phyloP scores from a whole-genome alignment of 495 filamentous ascomycete genomes.

The Penicillium riverlandense region DNA sequence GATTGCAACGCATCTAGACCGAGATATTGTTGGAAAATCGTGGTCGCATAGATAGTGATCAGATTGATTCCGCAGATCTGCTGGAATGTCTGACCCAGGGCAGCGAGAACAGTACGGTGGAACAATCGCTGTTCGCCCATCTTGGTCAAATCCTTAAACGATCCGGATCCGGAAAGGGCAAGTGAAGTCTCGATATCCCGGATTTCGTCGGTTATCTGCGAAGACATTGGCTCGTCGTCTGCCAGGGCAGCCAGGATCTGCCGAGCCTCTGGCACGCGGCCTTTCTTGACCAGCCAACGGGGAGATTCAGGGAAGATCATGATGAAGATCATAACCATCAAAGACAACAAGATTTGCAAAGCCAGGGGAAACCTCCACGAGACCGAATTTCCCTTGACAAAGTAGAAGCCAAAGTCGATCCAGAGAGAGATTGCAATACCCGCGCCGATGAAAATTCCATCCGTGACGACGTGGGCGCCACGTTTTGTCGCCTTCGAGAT shows the following conservation, averaged over 20 bases:
- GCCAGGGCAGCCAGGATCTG: conserved; percentile 40
- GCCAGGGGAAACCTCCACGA: conserved; percentile 59
- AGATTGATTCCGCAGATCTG: conserved; percentile 54
- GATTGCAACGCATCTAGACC: conserved; percentile 66
- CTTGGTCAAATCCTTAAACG: conserved; percentile 23
- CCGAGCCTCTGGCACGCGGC: conserved; percentile 44
- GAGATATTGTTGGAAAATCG: conserved; percentile 51
- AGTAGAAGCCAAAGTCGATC: conserved; percentile 56
- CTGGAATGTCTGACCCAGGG: conserved; percentile 38
- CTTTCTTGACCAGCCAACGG: conserved; percentile 50
- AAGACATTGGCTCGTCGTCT: conserved; percentile 16
- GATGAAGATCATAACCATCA: conserved; percentile 40
- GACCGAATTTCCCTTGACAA: conserved; percentile 41
- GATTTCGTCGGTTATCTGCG: conserved; percentile 24
- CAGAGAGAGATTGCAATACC: conserved; percentile 61
- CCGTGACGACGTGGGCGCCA: conserved; percentile 57
- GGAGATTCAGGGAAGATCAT: conserved; percentile 53
- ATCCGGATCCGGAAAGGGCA: conserved; percentile 20
- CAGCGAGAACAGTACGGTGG: conserved; percentile 24
- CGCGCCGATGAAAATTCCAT: conserved; percentile 58
- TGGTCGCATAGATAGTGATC: conserved; percentile 54
- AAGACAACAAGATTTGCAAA: conserved; percentile 53
- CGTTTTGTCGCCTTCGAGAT: conserved; percentile 52
- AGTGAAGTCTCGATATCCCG: conserved; percentile 32
- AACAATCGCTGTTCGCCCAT: conserved; percentile 28